phyloP scores from a whole-genome alignment of 1,284 basidiomycete species.

The Melanopsichium pennsylvanicum region DNA sequence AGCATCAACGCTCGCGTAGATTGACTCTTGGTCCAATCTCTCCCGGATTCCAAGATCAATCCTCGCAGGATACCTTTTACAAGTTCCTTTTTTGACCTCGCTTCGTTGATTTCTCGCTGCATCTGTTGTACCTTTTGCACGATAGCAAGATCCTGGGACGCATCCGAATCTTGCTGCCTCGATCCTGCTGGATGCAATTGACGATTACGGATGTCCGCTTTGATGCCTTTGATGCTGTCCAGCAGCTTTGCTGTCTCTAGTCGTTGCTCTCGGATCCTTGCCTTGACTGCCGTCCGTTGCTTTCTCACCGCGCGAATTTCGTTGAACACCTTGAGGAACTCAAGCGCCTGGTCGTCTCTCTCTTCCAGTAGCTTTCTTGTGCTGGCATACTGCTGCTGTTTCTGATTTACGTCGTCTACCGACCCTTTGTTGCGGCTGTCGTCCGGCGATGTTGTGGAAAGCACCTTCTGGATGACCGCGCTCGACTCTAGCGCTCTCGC shows the following conservation, averaged over 20 bases:
- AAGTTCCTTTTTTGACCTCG: slow-evolving; percentile 42
- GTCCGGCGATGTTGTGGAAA: slow-evolving; percentile 20
- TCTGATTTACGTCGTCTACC: neutral
- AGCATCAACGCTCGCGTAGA: slow-evolving; percentile 35
- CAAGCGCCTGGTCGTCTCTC: slow-evolving; percentile 42
- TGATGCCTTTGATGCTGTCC: slow-evolving; percentile 30
- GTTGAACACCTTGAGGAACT: slow-evolving; percentile 34
- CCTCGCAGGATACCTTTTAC: slow-evolving; percentile 46
- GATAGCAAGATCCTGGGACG: slow-evolving; percentile 23
- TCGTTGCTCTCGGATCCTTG: slow-evolving; percentile 21
- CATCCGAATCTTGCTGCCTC: slow-evolving; percentile 11
- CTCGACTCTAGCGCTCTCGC: slow-evolving; percentile 26
- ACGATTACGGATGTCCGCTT: slow-evolving; percentile 31
- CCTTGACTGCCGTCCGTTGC: slow-evolving; percentile 23
- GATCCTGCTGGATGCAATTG: slow-evolving; percentile 21
- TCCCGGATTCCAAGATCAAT: slow-evolving; percentile 43
- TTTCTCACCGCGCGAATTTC: slow-evolving; percentile 19
- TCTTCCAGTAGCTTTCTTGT: slow-evolving; percentile 37
- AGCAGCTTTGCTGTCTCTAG: slow-evolving; percentile 28
- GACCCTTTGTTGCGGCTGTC: neutral
- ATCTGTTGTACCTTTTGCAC: slow-evolving; percentile 33
- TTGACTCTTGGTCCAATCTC: slow-evolving; percentile 37
- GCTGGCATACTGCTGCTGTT: slow-evolving; percentile 17
- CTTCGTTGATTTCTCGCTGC: slow-evolving; percentile 37
- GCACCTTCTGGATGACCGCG: slow-evolving; percentile 27